Evolutionary conservation across 495 filamentous ascomycete species (phyloP).

Genomic region (Xylaria curta): DNA sequence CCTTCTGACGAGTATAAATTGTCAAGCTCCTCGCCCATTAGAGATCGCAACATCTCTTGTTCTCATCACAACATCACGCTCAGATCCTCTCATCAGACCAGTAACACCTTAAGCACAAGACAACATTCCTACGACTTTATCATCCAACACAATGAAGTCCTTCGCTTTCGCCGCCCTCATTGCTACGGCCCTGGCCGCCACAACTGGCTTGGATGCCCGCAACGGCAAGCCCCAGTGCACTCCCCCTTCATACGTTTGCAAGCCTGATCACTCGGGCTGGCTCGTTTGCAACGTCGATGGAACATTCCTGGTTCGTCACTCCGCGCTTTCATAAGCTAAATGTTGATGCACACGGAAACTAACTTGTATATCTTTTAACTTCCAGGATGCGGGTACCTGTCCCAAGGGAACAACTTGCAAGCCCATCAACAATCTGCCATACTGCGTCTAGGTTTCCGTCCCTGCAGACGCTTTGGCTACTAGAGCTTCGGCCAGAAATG

Average conservation of each 20-base stretch:
- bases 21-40: not conserved
- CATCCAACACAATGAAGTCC: slow-evolving; percentile 18
- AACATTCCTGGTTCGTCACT: slow-evolving; percentile 39
- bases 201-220: slow-evolving; percentile 12
- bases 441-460: slow-evolving; percentile 29
- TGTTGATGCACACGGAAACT: slow-evolving; percentile 1
- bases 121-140: not conserved
- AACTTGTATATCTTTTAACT: not conserved
- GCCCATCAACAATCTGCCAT: slow-evolving; percentile 37
- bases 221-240: slow-evolving; percentile 24
- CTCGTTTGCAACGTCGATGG: slow-evolving; percentile 49
- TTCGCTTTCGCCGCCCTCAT: slow-evolving; percentile 11
- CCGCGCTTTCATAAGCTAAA: slow-evolving; percentile 1
- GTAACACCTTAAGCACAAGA: no score
- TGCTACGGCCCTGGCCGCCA: slow-evolving; percentile 6
- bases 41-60: slow-evolving; percentile 8
- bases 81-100: not conserved
- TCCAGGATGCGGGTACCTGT: slow-evolving; percentile 37
- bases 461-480: not conserved
- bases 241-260: slow-evolving; percentile 34
- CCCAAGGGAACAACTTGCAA: slow-evolving; percentile 28
- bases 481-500: not conserved
- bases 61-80: slow-evolving; percentile 8
- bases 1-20: slow-evolving; percentile 8
- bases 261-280: slow-evolving; percentile 37